Conservation (phyloP, 768 basidiomycete species). For the Naematelia aurantialba region DNA sequence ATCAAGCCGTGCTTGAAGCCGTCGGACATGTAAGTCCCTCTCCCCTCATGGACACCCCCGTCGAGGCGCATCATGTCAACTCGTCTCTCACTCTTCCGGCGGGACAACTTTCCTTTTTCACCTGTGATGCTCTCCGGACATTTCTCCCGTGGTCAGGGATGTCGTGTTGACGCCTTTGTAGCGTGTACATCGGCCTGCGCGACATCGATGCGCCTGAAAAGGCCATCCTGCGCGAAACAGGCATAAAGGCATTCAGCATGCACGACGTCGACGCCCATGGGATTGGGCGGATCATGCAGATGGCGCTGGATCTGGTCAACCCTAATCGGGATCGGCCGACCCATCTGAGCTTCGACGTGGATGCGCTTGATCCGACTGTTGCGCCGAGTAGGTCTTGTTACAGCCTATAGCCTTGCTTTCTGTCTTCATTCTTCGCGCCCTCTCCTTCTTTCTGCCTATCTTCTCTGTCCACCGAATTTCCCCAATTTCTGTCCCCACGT, state of each 20-base stretch:
- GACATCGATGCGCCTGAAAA: constrained; percentile 89
- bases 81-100: no score
- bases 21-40: constrained; percentile 57
- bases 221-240: constrained; percentile 71
- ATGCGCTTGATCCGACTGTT: constrained; percentile 87
- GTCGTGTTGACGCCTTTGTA: no score
- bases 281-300: constrained; percentile 89
- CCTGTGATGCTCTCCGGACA: no score
- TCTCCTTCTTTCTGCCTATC: background rate
- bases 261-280: constrained; percentile 80
- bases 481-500: no score
- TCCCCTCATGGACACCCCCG: background rate
- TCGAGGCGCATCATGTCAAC: background rate
- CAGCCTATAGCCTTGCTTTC: background rate
- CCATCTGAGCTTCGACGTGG: constrained; percentile 94
- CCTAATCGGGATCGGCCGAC: constrained; percentile 77
- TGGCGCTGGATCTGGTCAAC: constrained; percentile 93
- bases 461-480: no score
- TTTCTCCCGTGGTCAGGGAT: no score
- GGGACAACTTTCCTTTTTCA: no score
- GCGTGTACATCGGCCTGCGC: constrained; percentile 93
- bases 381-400: constrained; percentile 64
- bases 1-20: constrained; percentile 65
- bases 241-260: constrained; percentile 85
- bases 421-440: background rate